phyloP scores from a whole-genome alignment of 495 filamentous ascomycete genomes.

The Talaromyces thailandensis region DNA sequence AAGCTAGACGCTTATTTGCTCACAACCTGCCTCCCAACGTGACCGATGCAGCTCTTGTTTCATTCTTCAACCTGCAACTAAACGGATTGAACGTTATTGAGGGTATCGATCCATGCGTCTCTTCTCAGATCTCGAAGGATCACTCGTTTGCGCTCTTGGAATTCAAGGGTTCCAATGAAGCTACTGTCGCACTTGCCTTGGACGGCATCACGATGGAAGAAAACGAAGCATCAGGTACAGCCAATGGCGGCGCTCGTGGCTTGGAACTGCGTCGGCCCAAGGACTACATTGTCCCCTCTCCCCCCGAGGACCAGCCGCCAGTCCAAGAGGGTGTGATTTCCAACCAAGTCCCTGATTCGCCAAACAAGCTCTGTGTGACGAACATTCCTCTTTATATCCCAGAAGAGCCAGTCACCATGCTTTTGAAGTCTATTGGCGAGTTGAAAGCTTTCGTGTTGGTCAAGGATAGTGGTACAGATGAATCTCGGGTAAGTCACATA shows the following conservation, averaged over 20 bases:
- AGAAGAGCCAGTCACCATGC: conserved; percentile 85
- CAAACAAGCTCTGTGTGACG: conserved; percentile 88
- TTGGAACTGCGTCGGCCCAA: conserved; percentile 84
- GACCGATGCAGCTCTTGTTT: conserved; percentile 60
- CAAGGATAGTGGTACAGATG: conserved; percentile 77
- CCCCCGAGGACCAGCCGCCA: conserved; percentile 58
- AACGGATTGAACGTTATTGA: conserved; percentile 88
- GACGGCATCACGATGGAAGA: conserved; percentile 86
- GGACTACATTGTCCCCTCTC: conserved; percentile 91
- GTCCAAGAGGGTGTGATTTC: conserved; percentile 72
- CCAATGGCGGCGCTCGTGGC: conserved; percentile 48
- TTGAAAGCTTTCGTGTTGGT: conserved; percentile 89
- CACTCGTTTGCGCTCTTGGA: conserved; percentile 76
- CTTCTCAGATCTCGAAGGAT: conserved; percentile 73
- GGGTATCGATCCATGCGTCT: conserved; percentile 77
- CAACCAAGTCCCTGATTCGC: conserved; percentile 77
- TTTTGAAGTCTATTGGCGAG: conserved; percentile 82
- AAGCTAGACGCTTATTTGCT: conserved; percentile 83
- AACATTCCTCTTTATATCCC: conserved; percentile 81
- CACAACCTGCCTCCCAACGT: conserved; percentile 66
- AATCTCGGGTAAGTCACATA: conserved; percentile 65
- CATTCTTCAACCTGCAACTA: conserved; percentile 93
- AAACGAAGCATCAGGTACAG: conserved; percentile 40
- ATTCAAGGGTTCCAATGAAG: conserved; percentile 78
- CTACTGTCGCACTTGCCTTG: conserved; percentile 83